Evolutionary conservation across 164 flowering plant genomes (phyloP).

Genomic region (Saururus chinensis): DNA sequence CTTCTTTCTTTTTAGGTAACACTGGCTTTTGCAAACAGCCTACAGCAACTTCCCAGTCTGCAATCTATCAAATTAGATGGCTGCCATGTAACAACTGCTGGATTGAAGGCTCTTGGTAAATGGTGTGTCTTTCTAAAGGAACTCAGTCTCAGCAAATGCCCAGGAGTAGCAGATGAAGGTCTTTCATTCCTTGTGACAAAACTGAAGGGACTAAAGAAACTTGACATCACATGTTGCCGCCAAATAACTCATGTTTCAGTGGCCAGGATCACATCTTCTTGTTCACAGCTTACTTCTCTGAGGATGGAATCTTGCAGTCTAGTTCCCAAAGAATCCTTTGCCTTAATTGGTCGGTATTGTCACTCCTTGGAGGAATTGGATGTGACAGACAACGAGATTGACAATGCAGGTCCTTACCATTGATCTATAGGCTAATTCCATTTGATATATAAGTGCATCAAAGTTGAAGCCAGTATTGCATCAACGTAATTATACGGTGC

Average conservation of each 20-base stretch:
- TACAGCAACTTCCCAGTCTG: conserved; percentile 51
- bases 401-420: conserved; percentile 58
- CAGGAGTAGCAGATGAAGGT: conserved; percentile 78
- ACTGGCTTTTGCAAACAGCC: conserved; percentile 37
- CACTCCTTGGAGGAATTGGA: conserved; percentile 69
- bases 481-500: too few relatives aligned
- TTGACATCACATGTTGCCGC: conserved; percentile 88
- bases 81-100: conserved; percentile 54
- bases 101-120: conserved; percentile 59
- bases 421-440: neutral
- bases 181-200: conserved; percentile 52
- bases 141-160: conserved; percentile 81
- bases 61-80: conserved; percentile 71
- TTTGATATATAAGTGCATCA: neutral
- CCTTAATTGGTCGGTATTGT: conserved; percentile 60
- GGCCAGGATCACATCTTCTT: conserved; percentile 51
- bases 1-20: conserved; percentile 44
- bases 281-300: conserved; percentile 54
- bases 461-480: too few relatives aligned
- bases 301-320: conserved; percentile 81
- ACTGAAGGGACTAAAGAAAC: conserved; percentile 50
- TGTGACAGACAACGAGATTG: conserved; percentile 70
- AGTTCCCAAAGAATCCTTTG: conserved; percentile 60
- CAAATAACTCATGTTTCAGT: conserved; percentile 60
- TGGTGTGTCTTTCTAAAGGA: conserved; percentile 46